Percentiles rank a stretch among this genome's conserved stretches.
phyloP scores from a whole-genome alignment of 495 filamentous ascomycete species.

The Xylaria sp. region DNA sequence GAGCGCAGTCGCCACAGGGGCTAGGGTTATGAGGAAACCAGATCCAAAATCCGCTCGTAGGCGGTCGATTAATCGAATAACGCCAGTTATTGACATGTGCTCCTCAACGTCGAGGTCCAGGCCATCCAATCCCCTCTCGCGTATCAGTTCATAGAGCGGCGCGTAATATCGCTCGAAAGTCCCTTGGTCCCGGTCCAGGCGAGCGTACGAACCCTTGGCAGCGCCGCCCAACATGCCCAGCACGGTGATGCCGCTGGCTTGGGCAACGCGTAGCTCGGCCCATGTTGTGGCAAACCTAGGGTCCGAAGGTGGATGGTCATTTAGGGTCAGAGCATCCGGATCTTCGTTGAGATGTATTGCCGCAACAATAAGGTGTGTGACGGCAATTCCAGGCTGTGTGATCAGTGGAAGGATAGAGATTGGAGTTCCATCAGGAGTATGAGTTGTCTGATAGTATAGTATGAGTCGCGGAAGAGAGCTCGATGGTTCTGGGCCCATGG shows the following conservation, averaged over 20 bases:
- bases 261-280: constrained; percentile 70
- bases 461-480: constrained; percentile 46
- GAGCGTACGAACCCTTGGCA: constrained; percentile 69
- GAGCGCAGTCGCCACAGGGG: constrained; percentile 79
- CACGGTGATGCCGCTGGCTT: constrained; percentile 70
- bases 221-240: constrained; percentile 87
- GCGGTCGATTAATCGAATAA: constrained; percentile 73
- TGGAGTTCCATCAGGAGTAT: constrained; percentile 62
- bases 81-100: constrained; percentile 70
- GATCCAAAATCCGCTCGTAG: constrained; percentile 75
- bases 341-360: constrained; percentile 81
- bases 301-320: constrained; percentile 71
- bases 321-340: constrained; percentile 68
- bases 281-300: constrained; percentile 67
- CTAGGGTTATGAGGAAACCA: constrained; percentile 75
- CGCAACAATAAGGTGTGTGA: constrained; percentile 80
- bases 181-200: constrained; percentile 61
- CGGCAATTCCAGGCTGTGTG: constrained; percentile 55
- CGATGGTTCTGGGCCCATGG: constrained; percentile 32
- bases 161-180: constrained; percentile 72
- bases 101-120: constrained; percentile 89
- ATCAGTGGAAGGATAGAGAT: constrained; percentile 77
- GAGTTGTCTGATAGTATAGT: constrained; percentile 72
- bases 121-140: constrained; percentile 66
- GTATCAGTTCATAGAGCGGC: constrained; percentile 66